Conservation (phyloP, 208 protist genomes). For the Leishmania turanica region DNA sequence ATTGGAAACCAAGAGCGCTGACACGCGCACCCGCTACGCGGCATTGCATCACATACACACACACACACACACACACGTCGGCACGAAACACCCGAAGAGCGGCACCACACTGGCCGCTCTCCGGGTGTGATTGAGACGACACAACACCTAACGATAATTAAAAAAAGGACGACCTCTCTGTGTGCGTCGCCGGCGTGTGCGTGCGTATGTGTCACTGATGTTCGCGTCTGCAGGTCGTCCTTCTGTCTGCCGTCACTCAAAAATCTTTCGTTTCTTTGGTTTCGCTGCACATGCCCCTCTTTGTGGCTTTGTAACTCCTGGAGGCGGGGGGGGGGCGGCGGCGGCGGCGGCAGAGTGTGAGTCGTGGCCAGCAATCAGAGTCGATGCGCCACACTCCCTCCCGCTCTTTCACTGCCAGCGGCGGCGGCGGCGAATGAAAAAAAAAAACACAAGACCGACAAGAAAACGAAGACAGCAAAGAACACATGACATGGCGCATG, state of each 20-base stretch:
- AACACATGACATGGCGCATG: neutral
- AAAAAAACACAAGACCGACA: neutral
- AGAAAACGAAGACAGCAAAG: neutral
- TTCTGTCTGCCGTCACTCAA: neutral
- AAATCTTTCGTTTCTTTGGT: neutral
- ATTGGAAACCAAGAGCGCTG: neutral
- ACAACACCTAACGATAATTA: conserved; percentile 2
- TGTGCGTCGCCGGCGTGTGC: neutral
- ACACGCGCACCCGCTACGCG: neutral
- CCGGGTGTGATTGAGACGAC: neutral
- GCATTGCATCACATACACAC: neutral
- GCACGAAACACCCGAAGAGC: neutral
- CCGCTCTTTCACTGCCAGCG: neutral
- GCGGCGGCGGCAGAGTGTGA: neutral
- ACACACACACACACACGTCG: neutral
- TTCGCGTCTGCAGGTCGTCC: neutral
- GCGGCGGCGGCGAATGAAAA: neutral
- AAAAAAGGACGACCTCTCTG: neutral
- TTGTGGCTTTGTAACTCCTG: neutral
- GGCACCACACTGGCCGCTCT: neutral
- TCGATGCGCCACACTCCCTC: neutral
- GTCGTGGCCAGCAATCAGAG: neutral
- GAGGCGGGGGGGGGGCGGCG: neutral
- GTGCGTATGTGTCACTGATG: neutral
- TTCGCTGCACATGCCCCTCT: neutral